Conservation (phyloP, 208 protist species). For the Spironucleus salmonicida region DNA sequence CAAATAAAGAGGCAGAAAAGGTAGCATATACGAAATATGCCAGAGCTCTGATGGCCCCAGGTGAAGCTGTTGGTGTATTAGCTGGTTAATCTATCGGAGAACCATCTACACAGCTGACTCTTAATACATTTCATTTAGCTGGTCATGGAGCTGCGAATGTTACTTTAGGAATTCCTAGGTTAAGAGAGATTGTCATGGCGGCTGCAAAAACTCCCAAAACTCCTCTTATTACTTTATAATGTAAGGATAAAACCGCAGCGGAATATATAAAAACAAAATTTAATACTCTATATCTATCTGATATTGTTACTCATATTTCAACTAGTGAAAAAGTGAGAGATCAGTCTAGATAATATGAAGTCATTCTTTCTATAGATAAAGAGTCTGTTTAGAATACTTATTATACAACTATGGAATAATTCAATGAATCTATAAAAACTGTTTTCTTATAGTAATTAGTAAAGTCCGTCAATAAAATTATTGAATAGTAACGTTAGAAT, state of each 20-base stretch:
- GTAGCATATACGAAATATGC: not conserved
- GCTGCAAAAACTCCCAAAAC: slow-evolving; percentile 57
- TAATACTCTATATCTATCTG: not conserved
- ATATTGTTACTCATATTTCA: not conserved
- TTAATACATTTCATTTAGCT: slow-evolving; percentile 99
- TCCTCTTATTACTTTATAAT: slow-evolving; percentile 57
- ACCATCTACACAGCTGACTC: slow-evolving; percentile 98
- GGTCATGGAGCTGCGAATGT: slow-evolving; percentile 93
- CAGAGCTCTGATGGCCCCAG: slow-evolving; percentile 49
- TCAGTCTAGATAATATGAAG: not conserved
- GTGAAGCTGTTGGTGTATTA: slow-evolving; percentile 82
- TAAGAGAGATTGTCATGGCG: slow-evolving; percentile 93
- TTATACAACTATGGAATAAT: not conserved
- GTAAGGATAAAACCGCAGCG: not conserved
- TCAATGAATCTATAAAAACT: not conserved
- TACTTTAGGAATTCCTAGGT: slow-evolving; percentile 93
- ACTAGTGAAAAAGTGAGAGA: not conserved
- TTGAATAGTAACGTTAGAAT: not conserved
- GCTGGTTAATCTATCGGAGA: slow-evolving; percentile 91
- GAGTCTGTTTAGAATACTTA: no score
- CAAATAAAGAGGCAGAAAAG: not conserved
- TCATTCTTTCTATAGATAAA: not conserved
- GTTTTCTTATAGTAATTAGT: not conserved
- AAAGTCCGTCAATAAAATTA: not conserved
- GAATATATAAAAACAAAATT: not conserved